Conservation (phyloP, 2,329 filamentous ascomycete genomes). For the Daldinia eschscholtzii region DNA sequence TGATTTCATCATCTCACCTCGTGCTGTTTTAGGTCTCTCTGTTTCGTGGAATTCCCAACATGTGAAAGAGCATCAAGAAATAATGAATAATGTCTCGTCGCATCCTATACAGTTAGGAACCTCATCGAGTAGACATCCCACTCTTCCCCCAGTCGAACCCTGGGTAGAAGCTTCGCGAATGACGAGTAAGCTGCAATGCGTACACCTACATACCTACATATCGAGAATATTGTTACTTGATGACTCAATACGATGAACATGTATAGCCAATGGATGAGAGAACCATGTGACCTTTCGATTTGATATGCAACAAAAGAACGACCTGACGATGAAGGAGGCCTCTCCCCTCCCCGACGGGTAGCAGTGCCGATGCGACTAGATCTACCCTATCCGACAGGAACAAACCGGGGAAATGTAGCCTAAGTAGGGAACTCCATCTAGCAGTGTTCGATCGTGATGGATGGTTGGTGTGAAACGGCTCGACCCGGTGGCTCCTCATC, state of each 20-base stretch:
- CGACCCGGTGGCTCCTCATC: conserved; percentile 43
- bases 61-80: conserved; percentile 27
- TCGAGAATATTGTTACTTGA: conserved; percentile 21
- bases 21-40: conserved; percentile 34
- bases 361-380: conserved; percentile 44
- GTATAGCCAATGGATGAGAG: conserved; percentile 8
- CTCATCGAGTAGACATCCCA: neutral
- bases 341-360: conserved; percentile 34
- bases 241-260: conserved; percentile 18
- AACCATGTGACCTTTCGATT: conserved; percentile 36
- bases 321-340: conserved; percentile 18
- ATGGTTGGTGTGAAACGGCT: conserved; percentile 41
- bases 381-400: conserved; percentile 40
- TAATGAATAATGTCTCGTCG: neutral
- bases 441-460: conserved; percentile 37
- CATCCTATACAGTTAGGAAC: conserved; percentile 5
- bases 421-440: conserved; percentile 42
- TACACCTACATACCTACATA: neutral
- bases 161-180: conserved; percentile 30
- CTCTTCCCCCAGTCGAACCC: neutral
- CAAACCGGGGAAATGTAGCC: conserved; percentile 40
- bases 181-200: conserved; percentile 13
- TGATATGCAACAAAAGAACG: conserved; percentile 15
- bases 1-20: conserved; percentile 40
- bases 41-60: conserved; percentile 41